phyloP scores from a whole-genome alignment of 2,329 filamentous ascomycete genomes.

The Paecilomyces variotii region DNA sequence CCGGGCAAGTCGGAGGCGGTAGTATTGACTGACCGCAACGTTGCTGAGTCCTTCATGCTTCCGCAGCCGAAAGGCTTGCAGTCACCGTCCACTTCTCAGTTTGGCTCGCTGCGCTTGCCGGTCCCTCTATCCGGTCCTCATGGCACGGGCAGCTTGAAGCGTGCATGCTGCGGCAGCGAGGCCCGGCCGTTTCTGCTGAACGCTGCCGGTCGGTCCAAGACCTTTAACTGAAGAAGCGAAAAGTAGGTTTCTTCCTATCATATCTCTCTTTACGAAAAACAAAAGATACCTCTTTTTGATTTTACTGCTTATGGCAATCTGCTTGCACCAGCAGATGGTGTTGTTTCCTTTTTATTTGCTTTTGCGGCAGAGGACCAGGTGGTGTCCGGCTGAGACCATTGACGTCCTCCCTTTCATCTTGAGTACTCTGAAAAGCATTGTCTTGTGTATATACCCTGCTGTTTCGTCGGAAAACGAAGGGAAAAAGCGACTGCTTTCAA shows the following conservation, averaged over 20 bases:
- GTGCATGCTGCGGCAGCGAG: constrained; percentile 34
- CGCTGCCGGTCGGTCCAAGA: constrained; percentile 1
- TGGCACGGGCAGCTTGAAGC: constrained; percentile 27
- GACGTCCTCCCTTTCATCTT: background rate
- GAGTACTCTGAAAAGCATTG: background rate
- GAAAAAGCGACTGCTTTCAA: constrained; percentile 14
- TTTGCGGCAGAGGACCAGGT: background rate
- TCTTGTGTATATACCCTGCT: constrained; percentile 20
- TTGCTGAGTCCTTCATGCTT: constrained; percentile 25
- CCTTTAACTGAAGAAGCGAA: constrained; percentile 11
- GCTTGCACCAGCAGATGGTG: background rate
- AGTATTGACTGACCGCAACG: constrained; percentile 23
- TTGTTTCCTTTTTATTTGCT: background rate
- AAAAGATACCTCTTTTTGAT: constrained; percentile 18
- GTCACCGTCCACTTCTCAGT: constrained; percentile 8
- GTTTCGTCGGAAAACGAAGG: constrained; percentile 17
- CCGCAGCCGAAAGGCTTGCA: constrained; percentile 12
- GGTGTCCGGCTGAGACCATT: background rate
- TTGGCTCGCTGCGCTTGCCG: constrained; percentile 14
- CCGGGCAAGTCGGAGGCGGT: constrained; percentile 14
- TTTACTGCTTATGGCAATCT: background rate
- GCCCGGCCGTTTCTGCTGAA: constrained; percentile 20
- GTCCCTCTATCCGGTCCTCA: constrained; percentile 22
- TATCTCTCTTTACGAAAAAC: constrained; percentile 12
- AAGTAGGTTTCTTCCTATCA: constrained; percentile 13